A percentile compares a stretch with the other conserved stretches of the same genome.
phyloP scores from a whole-genome alignment of 768 basidiomycete genomes.

The Podaxis sp. region DNA sequence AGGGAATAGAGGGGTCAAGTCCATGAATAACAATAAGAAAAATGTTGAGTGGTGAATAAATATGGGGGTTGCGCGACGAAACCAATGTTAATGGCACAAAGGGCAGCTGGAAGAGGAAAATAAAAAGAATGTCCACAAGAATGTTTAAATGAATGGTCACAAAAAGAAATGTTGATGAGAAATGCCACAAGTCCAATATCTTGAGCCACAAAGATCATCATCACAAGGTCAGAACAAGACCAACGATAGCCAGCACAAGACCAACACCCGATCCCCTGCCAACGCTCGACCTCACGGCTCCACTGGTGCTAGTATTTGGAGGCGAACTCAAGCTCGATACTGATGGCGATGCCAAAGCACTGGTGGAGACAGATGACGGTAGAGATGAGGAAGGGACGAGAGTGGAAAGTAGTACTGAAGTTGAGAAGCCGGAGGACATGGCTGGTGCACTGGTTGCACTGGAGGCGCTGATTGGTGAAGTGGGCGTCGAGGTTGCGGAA shows the following conservation, averaged over 20 bases:
- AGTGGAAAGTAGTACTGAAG: background rate
- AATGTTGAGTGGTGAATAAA: background rate
- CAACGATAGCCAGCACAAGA: background rate
- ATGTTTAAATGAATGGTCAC: background rate
- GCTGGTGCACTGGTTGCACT: constrained; percentile 6
- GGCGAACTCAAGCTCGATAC: background rate
- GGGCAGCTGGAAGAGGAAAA: background rate
- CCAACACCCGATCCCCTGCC: constrained; percentile 1
- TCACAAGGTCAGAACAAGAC: constrained; percentile 13
- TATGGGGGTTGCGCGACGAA: background rate
- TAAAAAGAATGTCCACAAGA: background rate
- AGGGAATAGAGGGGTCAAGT: background rate
- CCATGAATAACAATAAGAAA: background rate
- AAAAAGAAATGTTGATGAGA: background rate
- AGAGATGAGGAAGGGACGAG: background rate
- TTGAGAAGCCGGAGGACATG: constrained; percentile 7
- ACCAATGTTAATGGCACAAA: background rate
- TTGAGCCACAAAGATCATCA: background rate
- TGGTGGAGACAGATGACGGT: background rate
- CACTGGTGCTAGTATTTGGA: background rate
- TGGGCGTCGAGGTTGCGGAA: constrained; percentile 13
- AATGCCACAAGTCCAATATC: background rate
- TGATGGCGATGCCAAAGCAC: background rate
- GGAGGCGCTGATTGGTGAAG: background rate
- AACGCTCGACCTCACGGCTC: background rate